phyloP scores from a whole-genome alignment of 768 basidiomycete species.

The Amanita thiersii region DNA sequence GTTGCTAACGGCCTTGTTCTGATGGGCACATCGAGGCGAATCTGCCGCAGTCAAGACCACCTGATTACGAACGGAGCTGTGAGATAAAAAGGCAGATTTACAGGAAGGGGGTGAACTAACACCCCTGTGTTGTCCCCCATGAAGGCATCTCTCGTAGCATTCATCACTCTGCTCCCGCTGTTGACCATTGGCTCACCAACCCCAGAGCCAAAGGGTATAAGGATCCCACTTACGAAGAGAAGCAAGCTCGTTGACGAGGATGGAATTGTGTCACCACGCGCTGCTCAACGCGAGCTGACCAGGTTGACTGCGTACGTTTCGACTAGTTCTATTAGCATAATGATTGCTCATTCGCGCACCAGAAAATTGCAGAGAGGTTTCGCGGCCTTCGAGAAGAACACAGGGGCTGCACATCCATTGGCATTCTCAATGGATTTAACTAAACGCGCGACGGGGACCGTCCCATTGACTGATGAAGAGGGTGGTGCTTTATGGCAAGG shows the following conservation, averaged over 20 bases:
- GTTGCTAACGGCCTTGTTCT: no score
- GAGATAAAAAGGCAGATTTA: no score
- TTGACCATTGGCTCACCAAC: background rate
- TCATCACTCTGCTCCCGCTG: background rate
- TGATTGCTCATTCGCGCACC: background rate
- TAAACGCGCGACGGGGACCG: constrained; percentile 15
- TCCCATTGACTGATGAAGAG: constrained; percentile 25
- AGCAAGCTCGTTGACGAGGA: background rate
- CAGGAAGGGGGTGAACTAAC: no score
- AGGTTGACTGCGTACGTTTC: background rate
- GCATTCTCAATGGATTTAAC: constrained; percentile 12
- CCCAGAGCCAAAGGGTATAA: constrained; percentile 5
- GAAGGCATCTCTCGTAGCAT: no score
- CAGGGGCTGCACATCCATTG: constrained; percentile 28
- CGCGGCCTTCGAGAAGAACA: constrained; percentile 35
- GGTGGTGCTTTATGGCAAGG: constrained; percentile 36
- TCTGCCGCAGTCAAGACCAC: no score
- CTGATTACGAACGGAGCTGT: no score
- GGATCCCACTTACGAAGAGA: constrained; percentile 22
- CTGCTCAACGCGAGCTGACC: background rate
- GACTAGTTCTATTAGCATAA: background rate
- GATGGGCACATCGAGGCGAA: no score
- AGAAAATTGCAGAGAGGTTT: constrained; percentile 39
- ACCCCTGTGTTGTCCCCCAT: no score
- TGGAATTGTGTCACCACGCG: background rate